phyloP scores from a whole-genome alignment of 2,329 filamentous ascomycete genomes.

The Aureobasidium leucospermi region DNA sequence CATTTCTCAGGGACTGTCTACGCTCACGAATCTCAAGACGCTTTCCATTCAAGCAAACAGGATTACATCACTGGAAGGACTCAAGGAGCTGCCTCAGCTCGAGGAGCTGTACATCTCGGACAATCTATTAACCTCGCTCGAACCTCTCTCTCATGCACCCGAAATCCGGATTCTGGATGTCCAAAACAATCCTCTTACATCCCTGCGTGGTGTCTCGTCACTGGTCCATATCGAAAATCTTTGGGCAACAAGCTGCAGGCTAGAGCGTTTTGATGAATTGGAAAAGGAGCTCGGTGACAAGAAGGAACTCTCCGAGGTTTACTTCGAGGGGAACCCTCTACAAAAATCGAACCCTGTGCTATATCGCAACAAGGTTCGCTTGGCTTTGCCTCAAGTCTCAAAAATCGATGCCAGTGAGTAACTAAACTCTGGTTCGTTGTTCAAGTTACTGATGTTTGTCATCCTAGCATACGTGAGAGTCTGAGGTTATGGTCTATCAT shows the following conservation, averaged over 20 bases:
- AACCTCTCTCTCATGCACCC: constrained; percentile 50
- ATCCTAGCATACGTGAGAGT: constrained; percentile 10
- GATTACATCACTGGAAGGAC: constrained; percentile 67
- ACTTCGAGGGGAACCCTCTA: constrained; percentile 91
- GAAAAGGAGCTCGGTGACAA: constrained; percentile 74
- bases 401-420: constrained; percentile 97
- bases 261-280: constrained; percentile 74
- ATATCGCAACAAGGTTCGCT: constrained; percentile 86
- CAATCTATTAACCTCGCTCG: constrained; percentile 74
- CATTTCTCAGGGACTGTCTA: constrained; percentile 51
- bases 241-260: constrained; percentile 86
- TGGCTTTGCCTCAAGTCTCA: constrained; percentile 77
- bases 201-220: constrained; percentile 62
- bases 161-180: constrained; percentile 77
- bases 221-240: constrained; percentile 74
- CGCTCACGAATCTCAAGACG: constrained; percentile 71
- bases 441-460: not conserved
- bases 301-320: constrained; percentile 75
- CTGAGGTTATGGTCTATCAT: not conserved
- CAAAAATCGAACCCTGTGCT: constrained; percentile 72
- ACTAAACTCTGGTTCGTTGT: not conserved
- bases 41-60: constrained; percentile 95
- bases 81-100: constrained; percentile 65
- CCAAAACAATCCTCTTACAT: constrained; percentile 75
- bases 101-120: constrained; percentile 95